Evolutionary conservation across 2,329 filamentous ascomycete genomes (phyloP).

Genomic region (Podosphaera aphanis): DNA sequence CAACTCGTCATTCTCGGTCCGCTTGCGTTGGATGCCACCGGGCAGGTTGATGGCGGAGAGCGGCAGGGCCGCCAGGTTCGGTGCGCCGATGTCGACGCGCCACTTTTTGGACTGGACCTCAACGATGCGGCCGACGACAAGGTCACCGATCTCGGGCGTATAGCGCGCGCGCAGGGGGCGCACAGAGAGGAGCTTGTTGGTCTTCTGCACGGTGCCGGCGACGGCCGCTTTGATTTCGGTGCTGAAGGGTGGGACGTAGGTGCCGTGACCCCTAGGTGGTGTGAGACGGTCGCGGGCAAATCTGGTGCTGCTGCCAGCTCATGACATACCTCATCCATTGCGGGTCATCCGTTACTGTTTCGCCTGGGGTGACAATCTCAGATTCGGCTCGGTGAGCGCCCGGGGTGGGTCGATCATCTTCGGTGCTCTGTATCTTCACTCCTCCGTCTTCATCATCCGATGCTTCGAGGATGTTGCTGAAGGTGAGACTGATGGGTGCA

Average conservation of each 20-base stretch:
- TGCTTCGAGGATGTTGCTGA: slow-evolving; percentile 2
- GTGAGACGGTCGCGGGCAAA: neutral
- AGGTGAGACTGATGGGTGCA: neutral
- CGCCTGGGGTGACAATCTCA: slow-evolving; percentile 66
- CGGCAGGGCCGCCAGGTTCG: slow-evolving; percentile 63
- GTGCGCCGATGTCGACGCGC: slow-evolving; percentile 82
- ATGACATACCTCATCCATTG: slow-evolving; percentile 76
- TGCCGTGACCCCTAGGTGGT: slow-evolving; percentile 59
- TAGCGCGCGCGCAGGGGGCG: slow-evolving; percentile 79
- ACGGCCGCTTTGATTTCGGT: slow-evolving; percentile 69
- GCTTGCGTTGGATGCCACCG: slow-evolving; percentile 70
- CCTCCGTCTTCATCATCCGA: slow-evolving; percentile 16
- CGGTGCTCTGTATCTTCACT: slow-evolving; percentile 13
- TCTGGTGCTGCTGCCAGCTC: neutral
- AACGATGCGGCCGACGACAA: slow-evolving; percentile 80
- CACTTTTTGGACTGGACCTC: slow-evolving; percentile 85
- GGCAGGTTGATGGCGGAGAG: slow-evolving; percentile 84
- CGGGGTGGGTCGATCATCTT: slow-evolving; percentile 23
- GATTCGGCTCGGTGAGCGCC: slow-evolving; percentile 17
- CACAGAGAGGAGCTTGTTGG: slow-evolving; percentile 89
- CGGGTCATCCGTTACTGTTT: slow-evolving; percentile 69
- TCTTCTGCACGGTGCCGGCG: slow-evolving; percentile 72
- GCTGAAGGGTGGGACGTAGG: slow-evolving; percentile 41
- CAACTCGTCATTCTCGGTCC: slow-evolving; percentile 87
- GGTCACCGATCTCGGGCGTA: slow-evolving; percentile 83